Base-by-base conservation (phyloP, 768 basidiomycete species). In the Tulasnella calospora region DNA sequence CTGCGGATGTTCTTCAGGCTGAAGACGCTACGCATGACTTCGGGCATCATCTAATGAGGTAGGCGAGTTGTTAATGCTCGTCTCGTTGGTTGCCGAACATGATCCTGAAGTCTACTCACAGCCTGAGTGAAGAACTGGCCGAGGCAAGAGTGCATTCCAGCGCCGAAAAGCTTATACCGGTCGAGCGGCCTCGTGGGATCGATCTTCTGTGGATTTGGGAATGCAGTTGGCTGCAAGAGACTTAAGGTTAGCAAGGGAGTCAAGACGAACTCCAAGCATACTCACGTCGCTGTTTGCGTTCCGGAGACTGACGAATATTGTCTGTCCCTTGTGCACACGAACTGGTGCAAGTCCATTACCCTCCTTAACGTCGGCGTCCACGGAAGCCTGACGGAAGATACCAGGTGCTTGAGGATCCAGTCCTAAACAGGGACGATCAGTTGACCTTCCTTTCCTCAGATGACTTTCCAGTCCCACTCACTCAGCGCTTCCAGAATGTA, bases 401-500 rank as follows among this genome's bases (percentile, higher is more conserved):
- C 78, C 71, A 13, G 78, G 78, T 21, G 71, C 71, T 36, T 79
- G 73, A 23, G 79, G 80, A 77, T 81, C 77, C 35, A 80, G 79
- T 19, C 80, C 79, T 81, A 38, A 44, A 78, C 0, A 3, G 3
- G 19, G 6, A 8, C 8, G 36, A 23, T n/a, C 4, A 46, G 73
- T 46, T 33, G 21, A 71, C 21, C 51, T 0, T 8, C 51, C 23
- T 4, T 21, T 51, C n/a, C 7, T 23, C 23, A 2, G 30, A 8
- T 33, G 21, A 30, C 70, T 44, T 15, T 71, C 35, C 21, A 30
- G 44, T 15, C 3, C 51, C 27, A 47, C 79, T 51, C 15, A 71
- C 77, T 46, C 33, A 89, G 86, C 0, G 86, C 89, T 81, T 90
- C 89, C 35, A 86, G 82, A 19, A 88, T 86, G 80, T 89, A 90